These are phyloP conservation scores for Leishmania lainsoni DNA, from an alignment of 208 protist species.

Conservation along the genomic window DNA sequence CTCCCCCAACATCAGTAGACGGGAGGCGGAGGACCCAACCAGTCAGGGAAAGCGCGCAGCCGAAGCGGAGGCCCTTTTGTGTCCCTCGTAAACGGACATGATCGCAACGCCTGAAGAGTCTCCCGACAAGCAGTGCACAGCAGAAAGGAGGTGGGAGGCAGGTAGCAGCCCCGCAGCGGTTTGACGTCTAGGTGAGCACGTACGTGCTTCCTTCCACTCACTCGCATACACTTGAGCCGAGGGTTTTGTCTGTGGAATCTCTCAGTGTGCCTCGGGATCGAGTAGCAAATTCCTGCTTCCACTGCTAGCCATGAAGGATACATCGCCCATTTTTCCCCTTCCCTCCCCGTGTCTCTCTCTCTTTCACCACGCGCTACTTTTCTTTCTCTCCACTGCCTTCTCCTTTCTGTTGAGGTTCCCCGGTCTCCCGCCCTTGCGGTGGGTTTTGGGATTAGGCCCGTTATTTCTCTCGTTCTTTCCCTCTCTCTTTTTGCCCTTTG, in stretches of 20 bases:
- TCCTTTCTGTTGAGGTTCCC: not conserved
- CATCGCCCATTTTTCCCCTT: not conserved
- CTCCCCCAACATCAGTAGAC: not conserved
- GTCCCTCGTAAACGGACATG: not conserved
- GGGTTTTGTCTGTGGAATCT: not conserved
- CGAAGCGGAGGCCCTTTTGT: not conserved
- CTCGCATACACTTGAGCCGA: not conserved
- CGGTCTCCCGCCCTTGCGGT: not conserved
- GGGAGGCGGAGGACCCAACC: not conserved
- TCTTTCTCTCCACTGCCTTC: not conserved
- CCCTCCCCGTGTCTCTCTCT: not conserved
- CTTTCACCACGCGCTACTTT: not conserved
- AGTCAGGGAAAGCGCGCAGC: not conserved
- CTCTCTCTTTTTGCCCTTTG: not conserved
- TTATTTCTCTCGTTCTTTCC: not conserved
- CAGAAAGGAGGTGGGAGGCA: not conserved
- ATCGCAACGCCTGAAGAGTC: not conserved
- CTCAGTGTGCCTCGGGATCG: not conserved
- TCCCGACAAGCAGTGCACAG: not conserved
- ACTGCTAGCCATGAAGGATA: not conserved
- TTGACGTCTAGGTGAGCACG: not conserved
- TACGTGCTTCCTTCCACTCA: not conserved
- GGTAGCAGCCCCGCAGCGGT: not conserved
- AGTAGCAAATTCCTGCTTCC: not conserved
- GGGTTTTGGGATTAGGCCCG: not conserved